Conservation (phyloP, 2,329 filamentous ascomycete species). For the Plectosphaerella plurivora region DNA sequence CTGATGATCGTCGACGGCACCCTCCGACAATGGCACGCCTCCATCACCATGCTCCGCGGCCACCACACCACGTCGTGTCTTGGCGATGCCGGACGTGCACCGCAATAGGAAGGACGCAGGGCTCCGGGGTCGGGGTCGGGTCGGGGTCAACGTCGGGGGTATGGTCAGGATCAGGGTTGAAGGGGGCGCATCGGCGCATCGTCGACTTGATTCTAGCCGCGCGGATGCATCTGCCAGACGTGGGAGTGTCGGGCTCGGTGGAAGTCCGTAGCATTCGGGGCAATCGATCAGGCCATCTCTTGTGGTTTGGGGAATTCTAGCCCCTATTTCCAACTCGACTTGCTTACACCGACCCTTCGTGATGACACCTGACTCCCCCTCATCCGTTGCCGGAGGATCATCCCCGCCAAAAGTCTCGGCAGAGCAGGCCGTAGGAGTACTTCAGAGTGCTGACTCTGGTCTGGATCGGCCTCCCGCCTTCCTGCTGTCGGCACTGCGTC, state of each 20-base stretch:
- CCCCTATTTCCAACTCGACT: too few relatives aligned
- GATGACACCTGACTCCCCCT: too few relatives aligned
- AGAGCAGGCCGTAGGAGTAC: neutral
- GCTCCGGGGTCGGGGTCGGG: neutral
- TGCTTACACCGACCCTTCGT: too few relatives aligned
- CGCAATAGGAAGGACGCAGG: neutral
- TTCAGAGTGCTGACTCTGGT: neutral
- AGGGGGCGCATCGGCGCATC: neutral
- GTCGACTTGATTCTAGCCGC: neutral
- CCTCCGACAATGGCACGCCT: neutral
- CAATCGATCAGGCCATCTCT: too few relatives aligned
- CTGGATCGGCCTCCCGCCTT: neutral
- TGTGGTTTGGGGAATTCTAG: too few relatives aligned
- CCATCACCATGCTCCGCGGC: neutral
- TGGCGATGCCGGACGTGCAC: neutral
- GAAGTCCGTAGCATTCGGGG: too few relatives aligned
- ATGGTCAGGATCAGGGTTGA: neutral
- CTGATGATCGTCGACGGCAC: neutral
- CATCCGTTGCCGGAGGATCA: too few relatives aligned
- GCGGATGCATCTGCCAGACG: neutral
- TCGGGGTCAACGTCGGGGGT: too few relatives aligned
- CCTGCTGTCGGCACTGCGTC: neutral
- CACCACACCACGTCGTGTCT: neutral
- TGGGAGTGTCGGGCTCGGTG: too few relatives aligned
- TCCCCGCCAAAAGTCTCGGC: too few relatives aligned